These are phyloP conservation scores for Mortierella sp. DNA, from an alignment of 371 early-diverging fungal species.

Conservation along the genomic window DNA sequence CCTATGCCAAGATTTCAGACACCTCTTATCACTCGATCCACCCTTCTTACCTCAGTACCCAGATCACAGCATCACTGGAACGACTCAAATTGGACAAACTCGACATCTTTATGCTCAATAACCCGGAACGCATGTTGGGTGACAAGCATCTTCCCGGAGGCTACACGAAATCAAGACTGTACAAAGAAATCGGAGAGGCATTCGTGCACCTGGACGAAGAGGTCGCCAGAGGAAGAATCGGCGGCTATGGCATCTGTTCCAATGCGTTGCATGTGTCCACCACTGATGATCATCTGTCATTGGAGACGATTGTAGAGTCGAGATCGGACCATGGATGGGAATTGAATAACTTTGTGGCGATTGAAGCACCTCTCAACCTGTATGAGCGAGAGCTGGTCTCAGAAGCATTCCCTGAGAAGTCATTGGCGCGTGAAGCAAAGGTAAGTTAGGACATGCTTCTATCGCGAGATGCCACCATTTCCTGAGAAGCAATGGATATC, in stretches of 20 bases:
- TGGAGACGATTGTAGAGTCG: conserved; percentile 54
- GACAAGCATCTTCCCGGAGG: conserved; percentile 59
- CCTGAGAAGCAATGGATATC: too few species aligned
- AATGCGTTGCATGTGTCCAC: conserved; percentile 71
- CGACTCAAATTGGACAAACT: conserved; percentile 67
- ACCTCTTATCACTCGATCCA: conserved; percentile 73
- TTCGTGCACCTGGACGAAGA: conserved; percentile 72
- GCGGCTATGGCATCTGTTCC: conserved; percentile 79
- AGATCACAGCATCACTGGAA: conserved; percentile 68
- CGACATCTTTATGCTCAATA: conserved; percentile 83
- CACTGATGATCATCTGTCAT: conserved; percentile 70
- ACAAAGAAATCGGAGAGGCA: conserved; percentile 67
- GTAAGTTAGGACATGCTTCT: conserved; percentile 18
- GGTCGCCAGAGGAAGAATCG: conserved; percentile 69
- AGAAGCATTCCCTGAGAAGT: conserved; percentile 53
- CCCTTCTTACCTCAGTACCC: conserved; percentile 67
- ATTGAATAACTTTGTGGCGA: conserved; percentile 66
- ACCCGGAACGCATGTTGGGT: conserved; percentile 80
- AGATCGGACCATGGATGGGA: conserved; percentile 53
- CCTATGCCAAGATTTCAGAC: conserved; percentile 65
- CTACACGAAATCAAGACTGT: conserved; percentile 55
- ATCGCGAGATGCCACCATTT: too few species aligned
- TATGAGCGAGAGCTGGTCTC: conserved; percentile 74
- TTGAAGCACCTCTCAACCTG: conserved; percentile 80
- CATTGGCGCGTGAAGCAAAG: conserved; percentile 67